Conservation (phyloP, 2,329 filamentous ascomycete genomes). For the Chrysoporthe cubensis region DNA sequence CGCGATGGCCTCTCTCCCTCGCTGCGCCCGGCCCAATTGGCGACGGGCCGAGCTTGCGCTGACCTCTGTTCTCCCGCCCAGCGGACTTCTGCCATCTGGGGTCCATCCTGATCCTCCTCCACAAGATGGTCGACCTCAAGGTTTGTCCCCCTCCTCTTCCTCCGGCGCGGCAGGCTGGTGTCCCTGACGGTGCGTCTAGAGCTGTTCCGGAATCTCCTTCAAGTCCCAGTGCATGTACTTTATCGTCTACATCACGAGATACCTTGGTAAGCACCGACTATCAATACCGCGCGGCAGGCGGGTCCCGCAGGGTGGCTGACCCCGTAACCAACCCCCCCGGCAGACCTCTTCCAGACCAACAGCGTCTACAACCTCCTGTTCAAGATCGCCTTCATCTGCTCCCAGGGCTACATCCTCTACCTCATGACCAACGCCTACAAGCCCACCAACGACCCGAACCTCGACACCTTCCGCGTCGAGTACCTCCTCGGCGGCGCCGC, state of each 20-base stretch:
- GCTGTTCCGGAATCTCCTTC: constrained; percentile 96
- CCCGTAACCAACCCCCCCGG: background rate
- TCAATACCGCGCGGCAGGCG: too few species aligned
- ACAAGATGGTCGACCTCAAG: constrained; percentile 94
- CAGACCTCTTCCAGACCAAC: constrained; percentile 84
- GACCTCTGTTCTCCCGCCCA: constrained; percentile 46
- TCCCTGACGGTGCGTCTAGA: constrained; percentile 58
- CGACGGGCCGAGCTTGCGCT: constrained; percentile 8
- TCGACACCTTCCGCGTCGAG: constrained; percentile 96
- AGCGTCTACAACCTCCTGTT: constrained; percentile 92
- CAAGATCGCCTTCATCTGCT: constrained; percentile 92
- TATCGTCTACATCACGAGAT: constrained; percentile 90
- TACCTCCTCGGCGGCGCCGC: constrained; percentile 85
- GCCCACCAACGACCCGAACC: constrained; percentile 93
- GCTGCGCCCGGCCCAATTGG: background rate
- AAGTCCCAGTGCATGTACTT: constrained; percentile 97
- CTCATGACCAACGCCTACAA: constrained; percentile 98
- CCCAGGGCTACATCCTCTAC: constrained; percentile 93
- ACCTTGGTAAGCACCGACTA: constrained; percentile 67
- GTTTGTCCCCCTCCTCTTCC: constrained; percentile 55
- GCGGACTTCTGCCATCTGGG: constrained; percentile 94
- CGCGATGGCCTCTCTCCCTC: constrained; percentile 23
- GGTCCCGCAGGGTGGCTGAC: background rate
- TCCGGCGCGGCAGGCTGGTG: constrained; percentile 6
- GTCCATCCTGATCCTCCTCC: constrained; percentile 91